phyloP scores from a whole-genome alignment of 139 green algal species.

The Nannochloris sp. region DNA sequence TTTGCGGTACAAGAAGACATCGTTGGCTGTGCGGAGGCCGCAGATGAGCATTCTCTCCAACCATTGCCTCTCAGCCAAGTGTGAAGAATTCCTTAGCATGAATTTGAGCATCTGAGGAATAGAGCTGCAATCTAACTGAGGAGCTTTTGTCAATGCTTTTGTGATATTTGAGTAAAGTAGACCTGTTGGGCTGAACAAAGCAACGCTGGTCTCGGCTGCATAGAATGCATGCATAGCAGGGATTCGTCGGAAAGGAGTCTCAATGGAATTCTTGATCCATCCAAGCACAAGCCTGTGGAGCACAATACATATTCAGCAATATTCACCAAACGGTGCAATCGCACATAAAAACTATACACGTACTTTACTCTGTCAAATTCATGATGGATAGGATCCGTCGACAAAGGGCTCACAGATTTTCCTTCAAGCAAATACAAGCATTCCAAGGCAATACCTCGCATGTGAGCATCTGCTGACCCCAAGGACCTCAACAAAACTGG shows the following conservation, averaged over 20 bases:
- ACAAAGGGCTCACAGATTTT: too few species aligned
- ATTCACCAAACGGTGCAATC: not conserved
- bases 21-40: constrained; percentile 22
- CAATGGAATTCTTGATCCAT: constrained; percentile 29
- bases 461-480: constrained; percentile 22
- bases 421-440: constrained; percentile 4
- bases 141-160: constrained; percentile 33
- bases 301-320: not conserved
- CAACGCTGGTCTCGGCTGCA: constrained; percentile 43
- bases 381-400: too few species aligned
- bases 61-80: constrained; percentile 21
- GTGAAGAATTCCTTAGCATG: too few species aligned
- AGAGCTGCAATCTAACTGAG: constrained; percentile 33
- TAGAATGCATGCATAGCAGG: constrained; percentile 37
- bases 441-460: constrained; percentile 27
- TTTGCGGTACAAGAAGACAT: constrained; percentile 22
- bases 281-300: constrained; percentile 30
- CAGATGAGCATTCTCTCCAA: constrained; percentile 47
- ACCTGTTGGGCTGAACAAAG: constrained; percentile 28
- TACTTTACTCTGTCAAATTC: too few species aligned
- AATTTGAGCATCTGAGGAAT: constrained; percentile 17
- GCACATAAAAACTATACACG: not conserved
- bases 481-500: constrained; percentile 39
- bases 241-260: constrained; percentile 36
- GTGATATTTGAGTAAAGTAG: constrained; percentile 33